phyloP scores from a whole-genome alignment of 2,329 filamentous ascomycete species.

The Tothia fuscella region DNA sequence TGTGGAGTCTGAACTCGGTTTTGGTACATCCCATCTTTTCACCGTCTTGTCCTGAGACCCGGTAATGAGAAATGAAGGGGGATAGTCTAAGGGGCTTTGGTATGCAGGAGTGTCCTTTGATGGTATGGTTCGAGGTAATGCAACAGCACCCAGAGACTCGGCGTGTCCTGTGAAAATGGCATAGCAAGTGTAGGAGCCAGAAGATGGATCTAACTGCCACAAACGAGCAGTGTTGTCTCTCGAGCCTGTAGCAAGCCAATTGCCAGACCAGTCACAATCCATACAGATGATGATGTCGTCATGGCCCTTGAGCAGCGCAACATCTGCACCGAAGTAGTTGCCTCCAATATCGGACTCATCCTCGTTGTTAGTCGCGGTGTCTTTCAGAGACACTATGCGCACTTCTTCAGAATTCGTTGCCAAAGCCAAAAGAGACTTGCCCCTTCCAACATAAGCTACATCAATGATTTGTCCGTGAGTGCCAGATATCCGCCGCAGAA shows the following conservation, averaged over 20 bases:
- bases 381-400: constrained; percentile 62
- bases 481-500: constrained; percentile 74
- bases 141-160: constrained; percentile 83
- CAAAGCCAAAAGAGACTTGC: constrained; percentile 71
- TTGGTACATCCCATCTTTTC: constrained; percentile 75
- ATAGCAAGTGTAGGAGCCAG: constrained; percentile 50
- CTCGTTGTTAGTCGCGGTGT: constrained; percentile 22
- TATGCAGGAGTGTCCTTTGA: constrained; percentile 57
- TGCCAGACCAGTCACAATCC: constrained; percentile 90
- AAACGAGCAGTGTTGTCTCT: constrained; percentile 93
- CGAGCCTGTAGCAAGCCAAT: constrained; percentile 90
- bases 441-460: constrained; percentile 69
- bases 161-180: constrained; percentile 82
- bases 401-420: constrained; percentile 94
- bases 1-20: constrained; percentile 29
- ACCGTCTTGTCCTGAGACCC: constrained; percentile 93
- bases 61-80: constrained; percentile 75
- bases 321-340: constrained; percentile 80
- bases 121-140: constrained; percentile 61
- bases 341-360: constrained; percentile 17
- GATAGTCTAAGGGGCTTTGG: constrained; percentile 62
- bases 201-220: constrained; percentile 72
- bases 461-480: constrained; percentile 98
- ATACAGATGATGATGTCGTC: constrained; percentile 92
- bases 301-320: constrained; percentile 77